Conservation (phyloP, 345 rosid species). For the Sonneratia alba region DNA sequence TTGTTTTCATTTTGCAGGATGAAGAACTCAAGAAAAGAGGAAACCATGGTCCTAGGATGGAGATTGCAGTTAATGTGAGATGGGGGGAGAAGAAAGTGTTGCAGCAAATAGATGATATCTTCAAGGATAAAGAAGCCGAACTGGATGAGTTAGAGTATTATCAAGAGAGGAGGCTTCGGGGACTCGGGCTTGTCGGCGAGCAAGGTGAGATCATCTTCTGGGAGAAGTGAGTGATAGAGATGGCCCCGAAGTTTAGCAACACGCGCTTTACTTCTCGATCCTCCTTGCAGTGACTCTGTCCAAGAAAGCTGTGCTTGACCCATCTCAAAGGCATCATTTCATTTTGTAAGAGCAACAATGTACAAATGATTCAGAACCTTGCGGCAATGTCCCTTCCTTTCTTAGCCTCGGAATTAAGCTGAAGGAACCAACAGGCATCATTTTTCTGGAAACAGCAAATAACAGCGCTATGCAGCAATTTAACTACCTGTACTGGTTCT, state of each 20-base stretch:
- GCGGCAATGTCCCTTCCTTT: background rate
- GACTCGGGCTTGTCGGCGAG: conserved; percentile 86
- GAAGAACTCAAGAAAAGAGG: conserved; percentile 47
- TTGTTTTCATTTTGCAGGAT: conserved; percentile 37
- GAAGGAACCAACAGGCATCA: background rate
- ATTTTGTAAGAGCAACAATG: background rate
- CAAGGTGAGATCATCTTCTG: conserved; percentile 97
- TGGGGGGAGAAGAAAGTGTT: conserved; percentile 76
- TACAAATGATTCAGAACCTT: background rate
- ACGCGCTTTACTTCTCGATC: background rate
- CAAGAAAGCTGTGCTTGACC: background rate
- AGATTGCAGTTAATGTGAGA: conserved; percentile 61
- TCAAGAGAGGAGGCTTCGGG: conserved; percentile 85
- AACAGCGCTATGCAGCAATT: background rate
- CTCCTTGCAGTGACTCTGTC: background rate
- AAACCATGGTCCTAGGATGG: conserved; percentile 32
- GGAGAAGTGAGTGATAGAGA: conserved; percentile 32
- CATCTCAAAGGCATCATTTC: background rate
- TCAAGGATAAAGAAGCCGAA: conserved; percentile 58
- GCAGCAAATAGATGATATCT: conserved; percentile 58
- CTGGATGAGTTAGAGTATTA: conserved; percentile 68
- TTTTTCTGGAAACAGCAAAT: background rate
- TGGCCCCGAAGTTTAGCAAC: background rate
- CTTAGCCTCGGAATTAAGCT: background rate
- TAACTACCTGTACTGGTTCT: too few species aligned